These are phyloP conservation scores for Trichoderma semiorbis DNA, from an alignment of 2,329 filamentous ascomycete species.

Conservation along the genomic window DNA sequence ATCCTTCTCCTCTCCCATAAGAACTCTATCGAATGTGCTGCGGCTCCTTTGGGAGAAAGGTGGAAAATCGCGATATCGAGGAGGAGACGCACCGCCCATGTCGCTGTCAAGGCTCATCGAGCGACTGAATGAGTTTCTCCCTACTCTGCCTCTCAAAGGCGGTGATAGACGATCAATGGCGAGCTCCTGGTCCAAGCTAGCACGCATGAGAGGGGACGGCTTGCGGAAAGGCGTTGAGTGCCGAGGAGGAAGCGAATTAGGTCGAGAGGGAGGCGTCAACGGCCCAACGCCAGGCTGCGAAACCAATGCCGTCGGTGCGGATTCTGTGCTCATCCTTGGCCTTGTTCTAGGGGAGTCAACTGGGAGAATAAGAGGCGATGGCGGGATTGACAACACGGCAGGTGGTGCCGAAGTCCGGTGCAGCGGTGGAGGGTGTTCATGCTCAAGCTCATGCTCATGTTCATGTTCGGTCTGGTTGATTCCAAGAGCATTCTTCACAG, in stretches of 20 bases:
- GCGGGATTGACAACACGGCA: slow-evolving; percentile 23
- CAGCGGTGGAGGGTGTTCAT: not conserved
- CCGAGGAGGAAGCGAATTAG: slow-evolving; percentile 29
- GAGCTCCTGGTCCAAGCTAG: slow-evolving; percentile 38
- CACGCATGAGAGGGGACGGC: slow-evolving; percentile 33
- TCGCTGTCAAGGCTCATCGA: slow-evolving; percentile 36
- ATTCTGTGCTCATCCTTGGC: slow-evolving; percentile 25
- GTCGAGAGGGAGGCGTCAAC: slow-evolving; percentile 26
- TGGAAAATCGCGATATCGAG: slow-evolving; percentile 35
- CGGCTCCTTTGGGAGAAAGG: slow-evolving; percentile 36
- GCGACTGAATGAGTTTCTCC: slow-evolving; percentile 31
- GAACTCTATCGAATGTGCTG: slow-evolving; percentile 26
- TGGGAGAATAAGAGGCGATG: slow-evolving; percentile 33
- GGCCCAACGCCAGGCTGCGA: slow-evolving; percentile 17
- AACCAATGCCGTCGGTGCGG: slow-evolving; percentile 24
- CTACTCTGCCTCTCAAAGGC: slow-evolving; percentile 29
- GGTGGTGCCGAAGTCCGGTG: not conserved
- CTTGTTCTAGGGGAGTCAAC: slow-evolving; percentile 24
- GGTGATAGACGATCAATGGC: slow-evolving; percentile 38
- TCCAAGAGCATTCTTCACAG: slow-evolving; percentile 32
- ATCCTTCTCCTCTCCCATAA: slow-evolving; percentile 14
- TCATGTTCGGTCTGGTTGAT: slow-evolving; percentile 26
- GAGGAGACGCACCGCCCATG: slow-evolving; percentile 21
- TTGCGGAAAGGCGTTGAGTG: slow-evolving; percentile 31
- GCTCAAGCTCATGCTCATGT: not conserved